Conservation (phyloP, 176 grass and related monocot species). For the Oryza coarctata region DNA sequence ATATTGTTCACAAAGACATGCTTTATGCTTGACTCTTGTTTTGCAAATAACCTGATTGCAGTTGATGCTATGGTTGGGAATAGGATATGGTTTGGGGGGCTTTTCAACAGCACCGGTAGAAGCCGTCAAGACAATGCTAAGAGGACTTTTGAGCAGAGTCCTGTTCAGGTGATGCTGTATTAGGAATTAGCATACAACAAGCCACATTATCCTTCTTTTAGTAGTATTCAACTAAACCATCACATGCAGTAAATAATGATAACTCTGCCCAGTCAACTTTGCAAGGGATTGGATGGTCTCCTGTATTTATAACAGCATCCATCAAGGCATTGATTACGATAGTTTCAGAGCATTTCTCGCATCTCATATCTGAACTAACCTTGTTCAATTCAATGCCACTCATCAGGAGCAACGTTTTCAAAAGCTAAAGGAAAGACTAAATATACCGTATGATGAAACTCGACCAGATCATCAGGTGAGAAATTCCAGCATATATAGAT, state of each 20-base stretch:
- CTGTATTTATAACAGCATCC: background rate
- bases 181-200: background rate
- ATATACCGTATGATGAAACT: slow-evolving; percentile 76
- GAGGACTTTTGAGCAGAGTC: slow-evolving; percentile 48
- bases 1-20: background rate
- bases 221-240: too few relatives aligned
- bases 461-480: slow-evolving; percentile 73
- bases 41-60: slow-evolving; percentile 24
- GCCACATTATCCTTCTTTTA: background rate
- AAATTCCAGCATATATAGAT: background rate
- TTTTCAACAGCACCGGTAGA: slow-evolving; percentile 72
- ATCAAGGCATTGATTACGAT: background rate
- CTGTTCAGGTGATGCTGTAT: slow-evolving; percentile 57
- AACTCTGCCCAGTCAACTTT: background rate
- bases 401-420: slow-evolving; percentile 70
- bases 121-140: slow-evolving; percentile 56
- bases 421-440: slow-evolving; percentile 81
- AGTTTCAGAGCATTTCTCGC: too few relatives aligned
- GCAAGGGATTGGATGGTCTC: background rate
- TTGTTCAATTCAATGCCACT: slow-evolving; percentile 20
- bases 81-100: slow-evolving; percentile 79
- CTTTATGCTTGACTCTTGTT: background rate
- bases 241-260: background rate
- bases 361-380: background rate
- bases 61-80: slow-evolving; percentile 89